Percentiles rank a stretch among this genome's conserved stretches.
These are phyloP conservation scores for Parsonsia alboflavescens DNA, from an alignment of 257 asterid genomes.

Conservation along the genomic window DNA sequence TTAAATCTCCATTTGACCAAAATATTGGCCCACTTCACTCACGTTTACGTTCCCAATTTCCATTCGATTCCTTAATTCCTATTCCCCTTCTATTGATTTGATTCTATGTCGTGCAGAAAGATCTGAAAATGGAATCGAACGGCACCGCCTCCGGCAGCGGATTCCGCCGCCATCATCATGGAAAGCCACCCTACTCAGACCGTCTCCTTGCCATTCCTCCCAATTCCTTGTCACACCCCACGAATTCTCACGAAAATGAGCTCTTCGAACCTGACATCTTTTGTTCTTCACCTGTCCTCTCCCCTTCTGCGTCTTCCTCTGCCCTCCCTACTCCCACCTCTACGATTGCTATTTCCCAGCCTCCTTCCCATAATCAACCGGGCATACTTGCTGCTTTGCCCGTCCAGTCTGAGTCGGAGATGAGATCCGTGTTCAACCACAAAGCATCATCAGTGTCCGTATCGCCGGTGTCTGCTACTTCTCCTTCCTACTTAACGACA, in stretches of 20 bases:
- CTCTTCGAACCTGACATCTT: constrained; percentile 63
- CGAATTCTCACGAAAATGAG: constrained; percentile 22
- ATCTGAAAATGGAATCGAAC: constrained; percentile 12
- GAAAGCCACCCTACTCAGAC: constrained; percentile 26
- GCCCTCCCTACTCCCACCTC: constrained; percentile 14
- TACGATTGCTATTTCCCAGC: constrained; percentile 6
- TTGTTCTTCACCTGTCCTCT: constrained; percentile 31
- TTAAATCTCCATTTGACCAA: not conserved
- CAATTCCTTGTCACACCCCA: constrained; percentile 25
- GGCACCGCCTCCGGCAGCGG: not conserved
- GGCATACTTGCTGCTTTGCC: constrained; percentile 63
- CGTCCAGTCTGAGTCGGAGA: constrained; percentile 20
- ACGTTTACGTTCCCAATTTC: not conserved
- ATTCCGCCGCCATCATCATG: constrained; percentile 14
- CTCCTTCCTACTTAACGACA: constrained; percentile 20
- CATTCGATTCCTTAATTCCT: not conserved
- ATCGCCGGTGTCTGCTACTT: not conserved
- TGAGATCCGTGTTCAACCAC: constrained; percentile 51
- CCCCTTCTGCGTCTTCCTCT: constrained; percentile 18
- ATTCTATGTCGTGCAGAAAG: not conserved
- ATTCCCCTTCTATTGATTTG: not conserved
- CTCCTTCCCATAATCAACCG: constrained; percentile 13
- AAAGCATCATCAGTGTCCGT: constrained; percentile 34
- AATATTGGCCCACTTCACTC: not conserved
- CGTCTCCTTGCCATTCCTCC: constrained; percentile 33